Evolutionary conservation across 441 rosid genomes (phyloP).

Genomic region (Pelargonium exstipulatum): DNA sequence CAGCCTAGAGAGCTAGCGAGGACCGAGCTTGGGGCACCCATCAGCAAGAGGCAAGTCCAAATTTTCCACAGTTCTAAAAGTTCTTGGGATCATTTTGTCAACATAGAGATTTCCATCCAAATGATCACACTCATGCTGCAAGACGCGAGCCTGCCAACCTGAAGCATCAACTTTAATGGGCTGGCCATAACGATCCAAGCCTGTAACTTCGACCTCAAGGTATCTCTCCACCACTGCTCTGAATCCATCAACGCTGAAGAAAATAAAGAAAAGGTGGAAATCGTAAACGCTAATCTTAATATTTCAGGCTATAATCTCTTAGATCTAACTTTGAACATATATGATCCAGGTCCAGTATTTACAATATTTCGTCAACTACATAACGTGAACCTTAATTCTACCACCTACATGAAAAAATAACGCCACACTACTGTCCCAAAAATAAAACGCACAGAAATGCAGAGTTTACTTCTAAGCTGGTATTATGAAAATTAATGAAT

Average conservation of each 20-base stretch:
- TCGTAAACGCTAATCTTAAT: neutral
- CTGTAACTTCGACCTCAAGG: slow-evolving; percentile 74
- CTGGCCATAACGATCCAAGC: slow-evolving; percentile 55
- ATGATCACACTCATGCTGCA: slow-evolving; percentile 94
- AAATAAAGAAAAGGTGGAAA: neutral
- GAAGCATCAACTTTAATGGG: slow-evolving; percentile 63
- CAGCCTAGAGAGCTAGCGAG: slow-evolving; percentile 16
- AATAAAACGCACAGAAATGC: neutral
- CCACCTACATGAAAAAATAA: neutral
- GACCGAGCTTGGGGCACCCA: slow-evolving; percentile 73
- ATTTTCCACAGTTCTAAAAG: slow-evolving; percentile 68
- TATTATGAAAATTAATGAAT: neutral
- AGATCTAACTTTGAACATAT: neutral
- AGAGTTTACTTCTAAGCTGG: neutral
- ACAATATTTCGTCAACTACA: neutral
- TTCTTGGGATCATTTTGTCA: slow-evolving; percentile 75
- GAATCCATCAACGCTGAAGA: slow-evolving; percentile 67
- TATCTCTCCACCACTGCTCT: slow-evolving; percentile 76
- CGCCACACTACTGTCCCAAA: neutral
- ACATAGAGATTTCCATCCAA: slow-evolving; percentile 80
- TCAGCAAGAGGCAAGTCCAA: slow-evolving; percentile 77
- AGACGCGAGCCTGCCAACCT: slow-evolving; percentile 88
- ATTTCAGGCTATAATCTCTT: neutral
- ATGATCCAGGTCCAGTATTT: neutral
- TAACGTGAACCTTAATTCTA: neutral